Evolutionary conservation across 371 early-diverging fungal species (phyloP).

Genomic region (Zopfochytrium polystomum): DNA sequence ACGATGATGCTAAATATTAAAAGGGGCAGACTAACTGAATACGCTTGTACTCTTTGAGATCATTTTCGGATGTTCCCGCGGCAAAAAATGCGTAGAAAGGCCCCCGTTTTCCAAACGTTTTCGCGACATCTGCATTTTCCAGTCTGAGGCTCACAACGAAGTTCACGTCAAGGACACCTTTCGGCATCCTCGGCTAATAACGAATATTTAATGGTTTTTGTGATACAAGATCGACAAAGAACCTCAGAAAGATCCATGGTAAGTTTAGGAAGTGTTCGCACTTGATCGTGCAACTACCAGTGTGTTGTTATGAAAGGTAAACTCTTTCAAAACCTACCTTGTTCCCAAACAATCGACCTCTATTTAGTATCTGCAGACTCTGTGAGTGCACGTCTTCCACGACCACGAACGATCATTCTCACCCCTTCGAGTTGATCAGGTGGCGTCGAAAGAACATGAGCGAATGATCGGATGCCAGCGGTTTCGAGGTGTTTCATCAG

Average conservation of each 20-base stretch:
- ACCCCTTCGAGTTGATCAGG: conserved; percentile 40
- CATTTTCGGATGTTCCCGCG: conserved; percentile 27
- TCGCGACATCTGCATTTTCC: conserved; percentile 24
- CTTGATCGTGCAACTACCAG: conserved; percentile 25
- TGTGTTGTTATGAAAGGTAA: neutral
- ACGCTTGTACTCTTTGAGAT: conserved; percentile 36
- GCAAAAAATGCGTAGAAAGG: conserved; percentile 16
- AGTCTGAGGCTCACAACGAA: conserved; percentile 28
- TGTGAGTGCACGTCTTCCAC: neutral
- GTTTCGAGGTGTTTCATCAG: conserved; percentile 29
- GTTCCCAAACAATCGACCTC: conserved; percentile 44
- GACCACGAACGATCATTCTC: conserved; percentile 9
- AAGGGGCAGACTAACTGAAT: conserved; percentile 27
- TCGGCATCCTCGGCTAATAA: conserved; percentile 20
- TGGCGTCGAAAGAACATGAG: conserved; percentile 20
- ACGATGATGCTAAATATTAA: neutral
- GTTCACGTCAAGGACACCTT: conserved; percentile 26
- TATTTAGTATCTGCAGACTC: conserved; percentile 27
- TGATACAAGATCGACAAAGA: neutral
- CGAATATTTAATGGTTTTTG: neutral
- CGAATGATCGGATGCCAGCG: conserved; percentile 37
- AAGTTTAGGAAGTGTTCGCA: conserved; percentile 28
- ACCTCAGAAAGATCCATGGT: conserved; percentile 35
- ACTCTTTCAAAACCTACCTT: conserved; percentile 20
- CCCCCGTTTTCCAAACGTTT: conserved; percentile 21